Evolutionary conservation across 768 basidiomycete genomes (phyloP).

Genomic region (Scleroderma bovista): DNA sequence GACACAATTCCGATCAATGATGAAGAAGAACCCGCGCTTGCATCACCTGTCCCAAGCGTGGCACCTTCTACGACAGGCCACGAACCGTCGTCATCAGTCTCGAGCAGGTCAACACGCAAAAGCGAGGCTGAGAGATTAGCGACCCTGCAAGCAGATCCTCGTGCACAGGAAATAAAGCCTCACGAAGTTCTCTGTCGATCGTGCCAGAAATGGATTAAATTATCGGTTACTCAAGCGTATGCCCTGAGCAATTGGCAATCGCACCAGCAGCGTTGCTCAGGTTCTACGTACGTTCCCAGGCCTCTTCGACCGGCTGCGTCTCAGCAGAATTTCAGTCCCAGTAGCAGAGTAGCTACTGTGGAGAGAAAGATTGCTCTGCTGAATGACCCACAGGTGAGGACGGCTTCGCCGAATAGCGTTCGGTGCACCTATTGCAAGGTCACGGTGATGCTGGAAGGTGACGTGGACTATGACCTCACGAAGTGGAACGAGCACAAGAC

Average conservation of each 20-base stretch:
- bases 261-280: slow-evolving; percentile 46
- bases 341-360: slow-evolving; percentile 53
- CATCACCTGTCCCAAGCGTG: slow-evolving; percentile 6
- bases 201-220: slow-evolving; percentile 60
- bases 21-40: slow-evolving; percentile 3
- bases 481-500: slow-evolving; percentile 62
- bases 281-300: slow-evolving; percentile 31
- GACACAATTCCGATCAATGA: slow-evolving; percentile 14
- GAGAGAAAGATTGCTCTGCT: slow-evolving; percentile 58
- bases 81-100: slow-evolving; percentile 1
- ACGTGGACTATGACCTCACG: slow-evolving; percentile 53
- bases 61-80: background rate
- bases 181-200: slow-evolving; percentile 51
- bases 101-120: slow-evolving; percentile 16
- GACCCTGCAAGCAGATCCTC: slow-evolving; percentile 48
- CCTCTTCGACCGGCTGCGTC: slow-evolving; percentile 13
- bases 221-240: slow-evolving; percentile 40
- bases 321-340: slow-evolving; percentile 37
- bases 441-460: slow-evolving; percentile 41
- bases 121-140: slow-evolving; percentile 43
- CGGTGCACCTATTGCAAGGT: slow-evolving; percentile 48
- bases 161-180: slow-evolving; percentile 43
- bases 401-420: slow-evolving; percentile 40
- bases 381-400: slow-evolving; percentile 58
- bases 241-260: slow-evolving; percentile 45